phyloP scores from a whole-genome alignment of 2,329 filamentous ascomycete species.

The Cladosporium sp. region DNA sequence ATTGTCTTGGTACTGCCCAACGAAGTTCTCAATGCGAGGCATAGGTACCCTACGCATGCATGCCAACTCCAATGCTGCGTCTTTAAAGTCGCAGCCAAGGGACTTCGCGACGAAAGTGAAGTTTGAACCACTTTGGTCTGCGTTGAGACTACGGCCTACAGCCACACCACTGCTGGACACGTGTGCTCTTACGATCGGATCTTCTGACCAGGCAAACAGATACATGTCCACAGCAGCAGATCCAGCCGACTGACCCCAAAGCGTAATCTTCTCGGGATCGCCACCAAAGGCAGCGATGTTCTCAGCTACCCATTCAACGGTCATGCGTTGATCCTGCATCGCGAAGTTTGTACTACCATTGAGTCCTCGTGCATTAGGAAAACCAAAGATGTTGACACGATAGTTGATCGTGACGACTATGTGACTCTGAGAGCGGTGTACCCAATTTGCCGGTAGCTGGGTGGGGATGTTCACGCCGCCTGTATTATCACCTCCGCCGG shows the following conservation, averaged over 20 bases:
- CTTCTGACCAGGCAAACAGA: neutral
- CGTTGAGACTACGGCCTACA: neutral
- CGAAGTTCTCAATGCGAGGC: slow-evolving; percentile 29
- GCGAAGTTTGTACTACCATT: slow-evolving; percentile 43
- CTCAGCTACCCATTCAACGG: slow-evolving; percentile 49
- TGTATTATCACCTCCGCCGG: slow-evolving; percentile 7
- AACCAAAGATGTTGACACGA: slow-evolving; percentile 41
- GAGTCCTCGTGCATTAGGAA: slow-evolving; percentile 33
- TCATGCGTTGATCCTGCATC: slow-evolving; percentile 51
- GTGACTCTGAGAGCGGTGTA: slow-evolving; percentile 30
- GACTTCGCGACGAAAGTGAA: slow-evolving; percentile 37
- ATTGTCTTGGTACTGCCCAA: slow-evolving; percentile 29
- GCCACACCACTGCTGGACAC: slow-evolving; percentile 1
- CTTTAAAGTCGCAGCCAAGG: slow-evolving; percentile 31
- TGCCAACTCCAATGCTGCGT: slow-evolving; percentile 28
- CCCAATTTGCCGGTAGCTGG: slow-evolving; percentile 1
- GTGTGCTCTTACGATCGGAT: neutral
- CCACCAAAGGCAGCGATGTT: slow-evolving; percentile 54
- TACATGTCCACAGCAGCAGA: slow-evolving; percentile 21
- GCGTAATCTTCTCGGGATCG: slow-evolving; percentile 25
- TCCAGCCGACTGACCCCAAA: slow-evolving; percentile 29
- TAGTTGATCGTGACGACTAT: slow-evolving; percentile 43
- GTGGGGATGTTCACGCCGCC: slow-evolving; percentile 4
- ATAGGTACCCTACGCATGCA: slow-evolving; percentile 35
- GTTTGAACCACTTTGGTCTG: slow-evolving; percentile 30